Base-by-base conservation (phyloP, 1,284 basidiomycete genomes). In the Apiotrichum domesticum region DNA sequence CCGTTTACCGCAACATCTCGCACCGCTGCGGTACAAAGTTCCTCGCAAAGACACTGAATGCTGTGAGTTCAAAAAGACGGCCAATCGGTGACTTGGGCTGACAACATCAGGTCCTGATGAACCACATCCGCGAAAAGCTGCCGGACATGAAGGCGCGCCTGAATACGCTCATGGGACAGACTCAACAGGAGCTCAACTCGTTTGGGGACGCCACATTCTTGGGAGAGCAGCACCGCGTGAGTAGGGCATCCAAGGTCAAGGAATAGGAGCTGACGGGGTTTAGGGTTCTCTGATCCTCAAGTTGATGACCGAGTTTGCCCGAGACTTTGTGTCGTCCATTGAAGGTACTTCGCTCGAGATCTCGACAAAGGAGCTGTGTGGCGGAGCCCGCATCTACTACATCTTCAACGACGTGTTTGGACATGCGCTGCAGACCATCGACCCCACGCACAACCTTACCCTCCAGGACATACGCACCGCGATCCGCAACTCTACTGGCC, bases 321-420 rank as follows among this genome's bases (percentile, higher is more conserved):
- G 91, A 48, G 96, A 98, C 79, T 99, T 98, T 69, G 84, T 98
- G 55, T 87, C 94, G 2, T 97, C 93, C 14, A 97, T 99, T 68
- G 96, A 98, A 67, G 96, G 96, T 51, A 98, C 93, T n/a, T 90
- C 91, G 57, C 84, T 95, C 48, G 91, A 97, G 65, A 90, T 98
- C 66, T 96, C 92, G 2, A 99, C 96, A 4, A 99, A 99, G 75
- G 96, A 99, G 74, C 85, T 99, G 8, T 98, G 90, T 34, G 96
- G 96, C 45, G 96, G 96, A 55, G 96, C 96, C 9, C 84, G 96
- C 55, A 92, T 99, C 76, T 98, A 98, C 79, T 98, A 97, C 79
- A 98, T 99, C 75, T 99, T 99, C 84, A 93, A 98, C 73, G 96
- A 98, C 68, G 86, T 98, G 51, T 99, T 98, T 71, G 96, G 96